Base-by-base conservation (phyloP, 495 filamentous ascomycete genomes). In the Venustampulla echinocandica region DNA sequence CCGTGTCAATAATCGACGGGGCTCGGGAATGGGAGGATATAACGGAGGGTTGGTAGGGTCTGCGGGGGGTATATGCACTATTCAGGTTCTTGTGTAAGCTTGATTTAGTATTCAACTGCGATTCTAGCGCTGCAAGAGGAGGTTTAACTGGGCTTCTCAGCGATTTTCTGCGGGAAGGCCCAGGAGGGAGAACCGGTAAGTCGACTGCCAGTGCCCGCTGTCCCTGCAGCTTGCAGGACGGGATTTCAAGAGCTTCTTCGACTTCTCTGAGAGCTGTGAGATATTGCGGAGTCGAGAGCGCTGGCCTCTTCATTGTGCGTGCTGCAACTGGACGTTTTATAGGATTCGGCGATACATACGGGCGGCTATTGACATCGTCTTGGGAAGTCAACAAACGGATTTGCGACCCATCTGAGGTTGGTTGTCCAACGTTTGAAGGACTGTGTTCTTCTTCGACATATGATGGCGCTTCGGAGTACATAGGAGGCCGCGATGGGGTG, bases 341-440 rank as follows among this genome's bases (percentile, higher is more conserved):
- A 40, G 44, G 39, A 25, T 52, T 22, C 20, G 15, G 21, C 27
- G 14, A 23, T 52, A 58, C 55, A 49, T 54, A 58, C 56, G 52
- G 56, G 19, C 49, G 42, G 37, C 9, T 51, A 30, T 52, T 46
- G 15, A 35, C 40, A 32, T 59, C 58, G 23, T 75, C 72, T 57
- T 73, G 64, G 10, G 67, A 71, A 22, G 70, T 77, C 57, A 77
- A 56, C 53, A 77, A 59, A 35, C 74, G 64, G n/a, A 75, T 37
- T 61, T 61, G 43, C 60, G 61, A 52, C 62, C 7, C 22, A 28
- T 64, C 47, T 54, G 54, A 27, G n/a, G n/a, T n/a, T 51, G 50
- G 23, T 22, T 60, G 47, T 42, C 57, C 55, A n/a, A n/a, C n/a
- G n/a, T n/a, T n/a, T 37, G 54, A 63, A 4, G 64, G 57, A 7